Conservation (phyloP, 148 eudicot genomes). For the Chenopodium album region DNA sequence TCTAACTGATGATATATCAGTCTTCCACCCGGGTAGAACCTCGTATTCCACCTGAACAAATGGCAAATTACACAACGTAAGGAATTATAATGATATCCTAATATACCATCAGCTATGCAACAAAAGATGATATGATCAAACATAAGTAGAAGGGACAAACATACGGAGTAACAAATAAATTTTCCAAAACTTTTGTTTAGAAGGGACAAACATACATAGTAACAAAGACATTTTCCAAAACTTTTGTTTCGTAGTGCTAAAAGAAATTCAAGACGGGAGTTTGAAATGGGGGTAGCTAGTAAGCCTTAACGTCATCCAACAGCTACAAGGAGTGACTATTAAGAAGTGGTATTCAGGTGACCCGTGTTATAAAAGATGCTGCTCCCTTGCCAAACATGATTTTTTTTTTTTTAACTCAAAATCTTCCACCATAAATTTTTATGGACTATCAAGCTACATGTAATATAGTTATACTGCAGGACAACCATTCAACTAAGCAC, state of each 20-base stretch:
- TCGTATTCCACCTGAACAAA: conserved; percentile 78
- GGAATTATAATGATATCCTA: background rate
- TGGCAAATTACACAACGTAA: conserved; percentile 2
- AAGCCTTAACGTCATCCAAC: background rate
- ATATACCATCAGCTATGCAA: background rate
- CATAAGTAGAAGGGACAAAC: background rate
- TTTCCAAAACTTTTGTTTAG: background rate
- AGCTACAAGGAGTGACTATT: background rate
- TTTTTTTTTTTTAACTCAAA: too few relatives aligned
- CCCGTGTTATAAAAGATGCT: background rate
- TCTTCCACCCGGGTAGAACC: conserved; percentile 82
- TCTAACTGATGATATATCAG: conserved; percentile 73
- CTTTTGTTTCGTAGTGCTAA: background rate
- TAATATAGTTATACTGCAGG: background rate
- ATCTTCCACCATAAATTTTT: background rate
- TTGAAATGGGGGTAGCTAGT: background rate
- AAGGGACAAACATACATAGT: too few relatives aligned
- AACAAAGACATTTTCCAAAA: background rate
- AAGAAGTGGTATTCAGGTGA: background rate
- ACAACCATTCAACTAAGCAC: background rate
- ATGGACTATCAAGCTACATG: background rate
- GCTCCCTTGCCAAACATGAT: background rate
- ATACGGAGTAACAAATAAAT: background rate
- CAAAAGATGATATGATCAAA: background rate
- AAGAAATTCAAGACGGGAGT: background rate